Base-by-base conservation (phyloP, 495 filamentous ascomycete species). In the Penicillium steckii region DNA sequence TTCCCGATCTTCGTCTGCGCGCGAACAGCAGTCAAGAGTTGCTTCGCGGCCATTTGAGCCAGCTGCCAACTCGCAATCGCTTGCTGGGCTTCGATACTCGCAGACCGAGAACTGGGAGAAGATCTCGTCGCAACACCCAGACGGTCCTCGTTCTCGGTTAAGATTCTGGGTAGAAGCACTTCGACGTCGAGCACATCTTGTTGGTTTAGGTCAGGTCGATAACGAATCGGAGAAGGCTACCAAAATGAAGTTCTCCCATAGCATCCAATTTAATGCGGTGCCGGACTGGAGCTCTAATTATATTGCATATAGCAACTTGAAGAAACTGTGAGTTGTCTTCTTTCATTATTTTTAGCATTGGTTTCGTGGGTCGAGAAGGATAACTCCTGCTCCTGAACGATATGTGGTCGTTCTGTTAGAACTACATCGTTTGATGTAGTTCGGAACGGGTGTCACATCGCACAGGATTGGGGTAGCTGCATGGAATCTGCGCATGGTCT, bases 221-320 rank as follows among this genome's bases (percentile, higher is more conserved):
- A 22, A 43, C 23, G 46, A 67, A 38, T 26, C 52, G 68, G 82
- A 65, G 23, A 40, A 49, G 22, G 49, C 44, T 13, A 83, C 85
- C 85, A 90, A 91, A 56, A 99, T 99, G 94, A 97, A 97, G 83
- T 99, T 99, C 79, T 97, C 94, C 44, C 94, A 97, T 67, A 97
- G 95, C 72, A 85, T 99, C 57, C 94, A 99, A 75, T 99, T 99
- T 74, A 99, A 99, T 73, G 91, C 94, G 49, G 95, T 99, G 50
- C 94, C 95, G 18, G 94, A 99, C 66, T 99, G 94, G 94, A 97
- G 91, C 74, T 88, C 85, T 55, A 83, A 96, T 70, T 99, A 99
- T 69, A 94, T 99, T 60, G 86, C 91, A 48, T 99, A 99, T 71
- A 95, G 90, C 68, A 97, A 96, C 62, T 82, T 97, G 56, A 99